A percentile compares a stretch with the other conserved stretches of the same genome.
Conservation (phyloP, 768 basidiomycete genomes). For the Serendipita sp. region DNA sequence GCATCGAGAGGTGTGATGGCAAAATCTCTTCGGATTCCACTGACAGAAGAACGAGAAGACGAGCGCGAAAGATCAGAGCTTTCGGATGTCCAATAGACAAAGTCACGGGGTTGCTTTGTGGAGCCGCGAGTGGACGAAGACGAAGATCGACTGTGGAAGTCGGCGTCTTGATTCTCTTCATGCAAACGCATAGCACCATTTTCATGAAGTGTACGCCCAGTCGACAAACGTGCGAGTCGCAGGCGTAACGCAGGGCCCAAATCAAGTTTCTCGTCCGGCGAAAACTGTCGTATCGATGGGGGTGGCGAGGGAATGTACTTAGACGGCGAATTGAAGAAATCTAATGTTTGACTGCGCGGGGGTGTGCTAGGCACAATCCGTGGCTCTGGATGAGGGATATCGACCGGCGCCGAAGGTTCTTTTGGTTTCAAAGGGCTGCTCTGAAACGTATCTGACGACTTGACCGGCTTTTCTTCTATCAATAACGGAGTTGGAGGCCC, state of each 20-base stretch:
- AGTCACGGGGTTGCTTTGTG: neutral
- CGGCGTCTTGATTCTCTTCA: neutral
- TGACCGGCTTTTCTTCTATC: neutral
- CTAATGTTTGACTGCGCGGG: neutral
- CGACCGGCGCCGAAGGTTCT: neutral
- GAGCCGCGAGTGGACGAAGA: neutral
- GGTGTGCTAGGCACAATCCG: neutral
- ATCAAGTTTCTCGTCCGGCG: conserved; percentile 2
- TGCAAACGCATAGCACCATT: neutral
- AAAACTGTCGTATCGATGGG: neutral
- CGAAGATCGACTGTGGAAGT: neutral
- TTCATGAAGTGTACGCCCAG: neutral
- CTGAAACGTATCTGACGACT: neutral
- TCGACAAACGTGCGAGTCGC: conserved; percentile 1
- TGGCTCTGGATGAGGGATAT: neutral
- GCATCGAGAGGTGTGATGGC: neutral
- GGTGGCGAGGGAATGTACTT: neutral
- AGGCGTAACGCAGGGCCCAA: neutral
- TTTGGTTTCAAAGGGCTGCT: neutral
- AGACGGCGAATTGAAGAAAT: neutral
- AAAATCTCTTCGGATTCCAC: conserved; percentile 3
- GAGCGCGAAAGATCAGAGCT: conserved; percentile 7
- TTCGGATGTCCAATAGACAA: neutral
- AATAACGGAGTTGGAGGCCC: neutral
- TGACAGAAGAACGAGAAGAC: conserved; percentile 6